A percentile compares a stretch with the other conserved stretches of the same genome.
These are phyloP conservation scores for Neonothopanus nambi DNA, from an alignment of 1,284 basidiomycete species.

Conservation along the genomic window DNA sequence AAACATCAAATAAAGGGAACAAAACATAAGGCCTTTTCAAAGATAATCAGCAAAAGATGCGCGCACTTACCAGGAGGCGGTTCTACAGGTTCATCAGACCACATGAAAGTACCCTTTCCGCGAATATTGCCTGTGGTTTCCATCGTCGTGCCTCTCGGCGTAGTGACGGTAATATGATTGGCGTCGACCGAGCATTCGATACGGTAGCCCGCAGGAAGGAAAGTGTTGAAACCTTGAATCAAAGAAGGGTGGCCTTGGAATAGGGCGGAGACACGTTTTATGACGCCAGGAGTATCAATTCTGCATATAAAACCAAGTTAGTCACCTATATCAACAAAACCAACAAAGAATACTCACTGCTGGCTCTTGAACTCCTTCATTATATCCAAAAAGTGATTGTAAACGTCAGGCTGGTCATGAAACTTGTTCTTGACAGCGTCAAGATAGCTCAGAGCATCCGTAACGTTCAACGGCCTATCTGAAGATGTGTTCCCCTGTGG, in stretches of 20 bases:
- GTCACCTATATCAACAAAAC: background rate
- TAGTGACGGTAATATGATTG: conserved; percentile 80
- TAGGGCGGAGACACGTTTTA: conserved; percentile 90
- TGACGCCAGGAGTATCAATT: conserved; percentile 97
- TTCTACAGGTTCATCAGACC: conserved; percentile 23
- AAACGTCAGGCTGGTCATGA: conserved; percentile 85
- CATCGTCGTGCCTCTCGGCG: conserved; percentile 61
- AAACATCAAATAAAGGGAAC: background rate
- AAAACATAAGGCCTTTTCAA: no score
- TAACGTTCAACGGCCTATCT: conserved; percentile 68
- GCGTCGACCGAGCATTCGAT: conserved; percentile 77
- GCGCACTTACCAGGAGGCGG: conserved; percentile 1
- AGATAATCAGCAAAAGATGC: no score
- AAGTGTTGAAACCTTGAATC: conserved; percentile 98
- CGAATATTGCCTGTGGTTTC: conserved; percentile 47
- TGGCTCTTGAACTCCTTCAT: conserved; percentile 99
- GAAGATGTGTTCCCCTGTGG: no score
- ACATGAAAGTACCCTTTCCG: conserved; percentile 35
- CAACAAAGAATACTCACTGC: conserved; percentile 51
- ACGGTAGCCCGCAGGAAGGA: conserved; percentile 91
- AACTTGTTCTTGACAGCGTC: conserved; percentile 93
- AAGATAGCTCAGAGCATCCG: conserved; percentile 92
- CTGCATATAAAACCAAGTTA: conserved; percentile 40
- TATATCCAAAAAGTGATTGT: conserved; percentile 94
- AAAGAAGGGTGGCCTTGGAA: conserved; percentile 91